phyloP scores from a whole-genome alignment of 2,329 filamentous ascomycete species.

The Paecilomyces dactylethromorphus region DNA sequence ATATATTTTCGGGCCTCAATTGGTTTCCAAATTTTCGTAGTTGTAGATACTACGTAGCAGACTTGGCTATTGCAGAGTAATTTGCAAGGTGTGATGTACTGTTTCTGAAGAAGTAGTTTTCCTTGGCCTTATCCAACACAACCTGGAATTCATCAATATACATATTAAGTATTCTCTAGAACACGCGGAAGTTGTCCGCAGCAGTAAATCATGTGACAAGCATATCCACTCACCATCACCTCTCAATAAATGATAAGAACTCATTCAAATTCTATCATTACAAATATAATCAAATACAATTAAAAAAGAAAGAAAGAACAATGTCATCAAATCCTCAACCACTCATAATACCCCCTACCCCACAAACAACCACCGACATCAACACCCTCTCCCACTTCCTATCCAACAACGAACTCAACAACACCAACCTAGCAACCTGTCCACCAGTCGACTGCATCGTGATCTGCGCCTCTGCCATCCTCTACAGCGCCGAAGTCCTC shows the following conservation, averaged over 20 bases:
- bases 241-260: background rate
- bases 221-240: background rate
- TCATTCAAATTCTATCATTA: background rate
- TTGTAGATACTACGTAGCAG: no score
- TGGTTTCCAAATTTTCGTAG: no score
- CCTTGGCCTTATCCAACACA: no score
- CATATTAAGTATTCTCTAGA: background rate
- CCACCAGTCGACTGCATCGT: constrained; percentile 30
- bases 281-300: background rate
- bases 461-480: constrained; percentile 34
- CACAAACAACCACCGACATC: constrained; percentile 15
- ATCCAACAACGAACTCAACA: constrained; percentile 9
- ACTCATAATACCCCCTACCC: background rate
- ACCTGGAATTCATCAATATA: background rate
- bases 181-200: background rate
- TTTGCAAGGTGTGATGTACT: no score
- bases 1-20: no score
- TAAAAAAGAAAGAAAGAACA: background rate
- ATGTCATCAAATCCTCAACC: background rate
- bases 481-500: constrained; percentile 27
- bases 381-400: constrained; percentile 24
- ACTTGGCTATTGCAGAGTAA: no score
- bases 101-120: no score
- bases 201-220: background rate
- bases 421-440: constrained; percentile 12